Evolutionary conservation across 768 basidiomycete species (phyloP), one percentile per base, ranked within the genome.

Genomic region (Suillus decipiens): DNA sequence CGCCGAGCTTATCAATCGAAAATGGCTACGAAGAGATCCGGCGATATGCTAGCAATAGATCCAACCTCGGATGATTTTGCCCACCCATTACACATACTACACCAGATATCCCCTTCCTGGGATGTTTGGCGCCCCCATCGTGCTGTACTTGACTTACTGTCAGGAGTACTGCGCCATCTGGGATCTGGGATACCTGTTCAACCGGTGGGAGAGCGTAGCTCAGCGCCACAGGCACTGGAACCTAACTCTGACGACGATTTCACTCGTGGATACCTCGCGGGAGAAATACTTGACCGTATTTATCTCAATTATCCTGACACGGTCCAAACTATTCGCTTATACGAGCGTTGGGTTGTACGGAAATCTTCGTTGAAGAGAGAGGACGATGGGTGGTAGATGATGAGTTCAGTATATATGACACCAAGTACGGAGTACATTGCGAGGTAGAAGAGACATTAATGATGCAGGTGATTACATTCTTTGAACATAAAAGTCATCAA

Each of bases 51-150:
- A 54, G 58, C 59, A 5, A 63, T 37, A 28, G 39, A 61, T 36
- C 68, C 70, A 14, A 61, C 63, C 33, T 69, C 70, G 34, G 70
- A 77, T 56, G 88, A 89, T 73, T 81, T 85, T 61, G 84, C 80
- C n/a, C 82, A 84, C 69, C 79, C 84, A 7, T 76, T 93, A 41
- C 80, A 84, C 64, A 73, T 88, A 42, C 78, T 92, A 5, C 84
- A 87, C 66, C 82, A 85, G 63, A 81, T 89, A 60, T 81, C 86
- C 5, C 88, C 90, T 12, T 73, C 79, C 28, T 89, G 87, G 85
- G 82, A 85, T 54, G 71, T 76, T 51, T 92, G 90, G 92, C 79
- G 78, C 50, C 85, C 88, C n/a, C 89, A 90, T 68, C 70, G 65
- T 33, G 76, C 76, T 53, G 79, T 85, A 6, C 71, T 89, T 60